A percentile compares a stretch with the other conserved stretches of the same genome.
Conservation (phyloP, 257 asterid genomes). For the Rehmannia glutinosa region DNA sequence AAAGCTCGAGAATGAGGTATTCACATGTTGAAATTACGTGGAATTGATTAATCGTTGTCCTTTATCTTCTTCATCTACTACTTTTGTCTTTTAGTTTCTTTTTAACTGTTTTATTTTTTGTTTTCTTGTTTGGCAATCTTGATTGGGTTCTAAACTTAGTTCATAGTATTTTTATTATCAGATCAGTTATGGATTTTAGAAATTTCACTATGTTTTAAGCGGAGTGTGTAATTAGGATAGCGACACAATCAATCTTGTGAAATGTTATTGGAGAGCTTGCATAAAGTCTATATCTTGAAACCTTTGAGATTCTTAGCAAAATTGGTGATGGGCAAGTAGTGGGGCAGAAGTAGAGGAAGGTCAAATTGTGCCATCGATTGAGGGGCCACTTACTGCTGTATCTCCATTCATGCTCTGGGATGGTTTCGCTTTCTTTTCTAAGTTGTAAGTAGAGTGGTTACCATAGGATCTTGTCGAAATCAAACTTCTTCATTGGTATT, state of each 20-base stretch:
- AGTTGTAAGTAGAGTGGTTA: no score
- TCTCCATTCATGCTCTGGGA: background rate
- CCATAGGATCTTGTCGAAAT: background rate
- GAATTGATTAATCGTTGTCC: background rate
- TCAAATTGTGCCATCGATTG: background rate
- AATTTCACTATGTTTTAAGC: background rate
- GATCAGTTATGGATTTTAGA: constrained; percentile 3
- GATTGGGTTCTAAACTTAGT: no score
- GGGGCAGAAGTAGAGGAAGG: constrained; percentile 4
- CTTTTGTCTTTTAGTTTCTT: background rate
- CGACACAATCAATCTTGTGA: background rate
- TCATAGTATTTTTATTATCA: background rate
- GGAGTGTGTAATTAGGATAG: background rate
- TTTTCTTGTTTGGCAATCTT: no score
- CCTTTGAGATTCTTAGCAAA: background rate
- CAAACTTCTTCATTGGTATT: background rate
- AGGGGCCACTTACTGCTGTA: background rate
- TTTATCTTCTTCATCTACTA: background rate
- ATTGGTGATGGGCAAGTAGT: background rate
- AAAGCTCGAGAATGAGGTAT: constrained; percentile 77
- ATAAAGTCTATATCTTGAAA: background rate
- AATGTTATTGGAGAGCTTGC: background rate
- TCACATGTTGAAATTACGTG: constrained; percentile 24
- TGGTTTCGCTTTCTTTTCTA: constrained; percentile 1
- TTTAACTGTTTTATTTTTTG: background rate